Evolutionary conservation across 768 basidiomycete species (phyloP).

Genomic region (Botryobasidium botryosum): DNA sequence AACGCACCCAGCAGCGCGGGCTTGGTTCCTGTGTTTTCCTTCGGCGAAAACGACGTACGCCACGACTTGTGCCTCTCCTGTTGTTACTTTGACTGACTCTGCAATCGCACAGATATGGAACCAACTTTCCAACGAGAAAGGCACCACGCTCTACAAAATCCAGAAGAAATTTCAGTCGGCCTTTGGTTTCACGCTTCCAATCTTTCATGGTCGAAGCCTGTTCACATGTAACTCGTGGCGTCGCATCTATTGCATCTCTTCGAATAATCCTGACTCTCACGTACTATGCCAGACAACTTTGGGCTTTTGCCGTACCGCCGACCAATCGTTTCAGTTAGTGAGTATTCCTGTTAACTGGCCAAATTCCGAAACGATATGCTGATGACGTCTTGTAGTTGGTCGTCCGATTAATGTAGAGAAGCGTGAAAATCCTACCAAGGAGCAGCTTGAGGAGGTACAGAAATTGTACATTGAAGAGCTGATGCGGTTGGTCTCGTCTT

Average conservation of each 20-base stretch:
- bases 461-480: slow-evolving; percentile 82
- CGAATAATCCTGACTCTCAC: no score
- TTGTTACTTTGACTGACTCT: neutral
- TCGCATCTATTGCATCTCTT: no score
- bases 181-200: slow-evolving; percentile 89
- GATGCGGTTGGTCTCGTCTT: slow-evolving; percentile 40
- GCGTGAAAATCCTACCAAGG: slow-evolving; percentile 63
- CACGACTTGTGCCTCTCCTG: slow-evolving; percentile 1
- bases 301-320: slow-evolving; percentile 93
- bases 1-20: slow-evolving; percentile 46
- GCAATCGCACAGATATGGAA: slow-evolving; percentile 58
- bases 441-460: slow-evolving; percentile 66
- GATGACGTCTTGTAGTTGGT: slow-evolving; percentile 43
- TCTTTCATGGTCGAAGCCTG: slow-evolving; percentile 94
- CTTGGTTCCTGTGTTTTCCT: slow-evolving; percentile 93
- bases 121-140: slow-evolving; percentile 91
- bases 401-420: slow-evolving; percentile 68
- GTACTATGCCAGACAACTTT: slow-evolving; percentile 51
- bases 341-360: slow-evolving; percentile 25
- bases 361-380: neutral
- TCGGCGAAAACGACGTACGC: slow-evolving; percentile 94
- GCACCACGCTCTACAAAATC: slow-evolving; percentile 67
- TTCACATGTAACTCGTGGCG: slow-evolving; percentile 86
- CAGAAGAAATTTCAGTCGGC: slow-evolving; percentile 84
- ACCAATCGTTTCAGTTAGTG: slow-evolving; percentile 89